phyloP scores from a whole-genome alignment of 2,329 filamentous ascomycete species.

The Penicillium fuscoglaucum region DNA sequence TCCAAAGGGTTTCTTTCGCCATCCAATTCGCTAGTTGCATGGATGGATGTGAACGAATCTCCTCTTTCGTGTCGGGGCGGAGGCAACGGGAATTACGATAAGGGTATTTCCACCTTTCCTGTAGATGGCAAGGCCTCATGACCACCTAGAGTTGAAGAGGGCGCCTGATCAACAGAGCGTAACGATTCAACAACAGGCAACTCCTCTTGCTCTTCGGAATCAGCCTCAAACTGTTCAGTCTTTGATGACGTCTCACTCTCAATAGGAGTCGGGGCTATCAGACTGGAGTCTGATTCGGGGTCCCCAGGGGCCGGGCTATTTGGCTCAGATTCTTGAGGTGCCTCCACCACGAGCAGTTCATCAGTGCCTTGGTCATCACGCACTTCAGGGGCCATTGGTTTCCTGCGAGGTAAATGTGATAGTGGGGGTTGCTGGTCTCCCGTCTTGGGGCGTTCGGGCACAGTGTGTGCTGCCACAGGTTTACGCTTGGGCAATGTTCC shows the following conservation, averaged over 20 bases:
- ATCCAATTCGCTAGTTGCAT: conserved; percentile 3
- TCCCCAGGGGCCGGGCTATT: conserved; percentile 36
- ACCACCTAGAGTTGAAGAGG: conserved; percentile 1
- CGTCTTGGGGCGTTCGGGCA: conserved; percentile 34
- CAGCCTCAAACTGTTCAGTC: neutral
- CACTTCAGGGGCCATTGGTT: conserved; percentile 34
- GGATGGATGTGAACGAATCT: neutral
- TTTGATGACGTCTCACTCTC: conserved; percentile 13
- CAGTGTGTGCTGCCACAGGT: conserved; percentile 52
- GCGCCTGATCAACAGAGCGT: conserved; percentile 10
- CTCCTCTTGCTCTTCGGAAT: conserved; percentile 5
- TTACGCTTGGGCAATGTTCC: conserved; percentile 66
- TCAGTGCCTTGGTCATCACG: conserved; percentile 42
- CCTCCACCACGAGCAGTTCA: conserved; percentile 65
- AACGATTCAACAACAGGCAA: conserved; percentile 4
- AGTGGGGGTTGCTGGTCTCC: conserved; percentile 41
- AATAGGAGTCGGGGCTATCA: neutral
- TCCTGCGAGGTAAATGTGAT: conserved; percentile 54
- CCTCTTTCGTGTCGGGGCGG: neutral
- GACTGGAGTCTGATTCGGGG: conserved; percentile 13
- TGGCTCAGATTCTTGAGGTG: conserved; percentile 61
- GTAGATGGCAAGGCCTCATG: neutral
- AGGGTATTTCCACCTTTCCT: conserved; percentile 8
- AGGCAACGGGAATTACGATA: conserved; percentile 3
- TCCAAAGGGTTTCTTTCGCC: neutral